Percentiles rank a stretch among this genome's conserved stretches.
phyloP scores from a whole-genome alignment of 306 rosid species.

The Coriaria nepalensis region DNA sequence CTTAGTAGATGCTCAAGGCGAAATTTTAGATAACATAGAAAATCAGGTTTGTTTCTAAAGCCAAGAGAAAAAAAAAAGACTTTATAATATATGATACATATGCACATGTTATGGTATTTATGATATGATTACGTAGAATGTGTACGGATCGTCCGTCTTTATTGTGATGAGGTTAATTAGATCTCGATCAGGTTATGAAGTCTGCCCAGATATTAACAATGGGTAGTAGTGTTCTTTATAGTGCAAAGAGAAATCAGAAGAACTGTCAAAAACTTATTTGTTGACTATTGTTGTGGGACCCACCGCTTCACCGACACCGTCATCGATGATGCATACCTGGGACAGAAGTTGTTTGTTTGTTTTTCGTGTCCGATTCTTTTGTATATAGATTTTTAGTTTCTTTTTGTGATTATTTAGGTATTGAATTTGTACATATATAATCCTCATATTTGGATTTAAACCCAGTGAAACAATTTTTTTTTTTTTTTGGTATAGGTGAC shows the following conservation, averaged over 20 bases:
- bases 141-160: too few relatives aligned
- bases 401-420: too few relatives aligned
- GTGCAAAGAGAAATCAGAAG: conserved; percentile 83
- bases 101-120: too few relatives aligned
- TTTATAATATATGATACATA: conserved; percentile 18
- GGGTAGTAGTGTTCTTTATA: conserved; percentile 70
- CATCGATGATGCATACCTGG: too few relatives aligned
- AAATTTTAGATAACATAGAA: conserved; percentile 82
- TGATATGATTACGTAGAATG: too few relatives aligned
- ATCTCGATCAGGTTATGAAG: conserved; percentile 53
- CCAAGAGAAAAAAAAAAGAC: neutral
- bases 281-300: conserved; percentile 65
- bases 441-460: neutral
- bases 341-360: too few relatives aligned
- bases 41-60: conserved; percentile 51
- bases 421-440: too few relatives aligned
- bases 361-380: too few relatives aligned
- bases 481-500: conserved; percentile 54
- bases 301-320: too few relatives aligned
- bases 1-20: conserved; percentile 92
- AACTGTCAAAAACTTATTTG: conserved; percentile 80
- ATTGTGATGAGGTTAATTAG: conserved; percentile 32
- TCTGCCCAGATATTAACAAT: conserved; percentile 66
- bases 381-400: too few relatives aligned
- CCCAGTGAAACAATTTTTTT: too few relatives aligned